Conservation (phyloP, 1,139 yeast species). For the Blastobotrys apis region DNA sequence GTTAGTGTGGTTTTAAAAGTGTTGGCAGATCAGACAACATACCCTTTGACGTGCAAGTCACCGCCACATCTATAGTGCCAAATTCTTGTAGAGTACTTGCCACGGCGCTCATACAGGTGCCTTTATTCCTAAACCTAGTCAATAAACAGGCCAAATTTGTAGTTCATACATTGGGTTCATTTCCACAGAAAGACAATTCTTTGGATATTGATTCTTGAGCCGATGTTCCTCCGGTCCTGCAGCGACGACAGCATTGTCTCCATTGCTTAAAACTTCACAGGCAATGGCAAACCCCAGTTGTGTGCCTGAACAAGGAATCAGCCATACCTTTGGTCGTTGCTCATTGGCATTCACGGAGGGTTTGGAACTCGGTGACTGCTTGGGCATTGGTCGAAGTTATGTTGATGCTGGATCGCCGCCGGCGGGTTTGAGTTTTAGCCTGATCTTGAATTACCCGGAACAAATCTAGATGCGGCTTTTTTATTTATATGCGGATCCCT, state of each 20-base stretch:
- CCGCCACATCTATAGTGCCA: constrained; percentile 30
- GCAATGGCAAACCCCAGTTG: constrained; percentile 9
- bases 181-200: background rate
- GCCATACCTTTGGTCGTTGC: constrained; percentile 6
- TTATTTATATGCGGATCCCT: no score
- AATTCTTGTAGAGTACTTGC: constrained; percentile 15
- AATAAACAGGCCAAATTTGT: background rate
- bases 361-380: background rate
- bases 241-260: constrained; percentile 7
- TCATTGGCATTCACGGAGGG: background rate
- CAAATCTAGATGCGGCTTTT: no score
- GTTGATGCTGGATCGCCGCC: background rate
- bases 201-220: constrained; percentile 1
- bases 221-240: background rate
- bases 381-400: background rate
- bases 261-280: constrained; percentile 3
- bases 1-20: background rate
- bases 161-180: constrained; percentile 2
- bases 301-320: constrained; percentile 5
- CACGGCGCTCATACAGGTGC: constrained; percentile 5
- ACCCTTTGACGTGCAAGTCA: constrained; percentile 20
- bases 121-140: background rate
- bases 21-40: background rate
- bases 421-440: no score
- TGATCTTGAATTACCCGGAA: no score